Conservation (phyloP, 257 asterid genomes). For the Knoxia roxburghii region DNA sequence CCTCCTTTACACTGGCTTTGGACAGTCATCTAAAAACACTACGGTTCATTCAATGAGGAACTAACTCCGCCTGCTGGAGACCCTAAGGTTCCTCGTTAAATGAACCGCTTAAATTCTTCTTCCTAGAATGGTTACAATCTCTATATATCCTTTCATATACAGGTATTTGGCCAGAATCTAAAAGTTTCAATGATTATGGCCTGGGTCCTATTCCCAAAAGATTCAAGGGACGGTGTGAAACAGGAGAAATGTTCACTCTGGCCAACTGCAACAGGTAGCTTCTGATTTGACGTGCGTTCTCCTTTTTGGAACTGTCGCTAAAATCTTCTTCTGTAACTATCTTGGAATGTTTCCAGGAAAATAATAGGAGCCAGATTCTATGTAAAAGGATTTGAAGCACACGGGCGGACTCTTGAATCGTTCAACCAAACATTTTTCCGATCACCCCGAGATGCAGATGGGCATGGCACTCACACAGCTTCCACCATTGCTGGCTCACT, state of each 20-base stretch:
- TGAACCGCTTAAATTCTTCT: background rate
- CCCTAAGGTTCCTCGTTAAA: too few species aligned
- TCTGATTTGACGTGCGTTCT: background rate
- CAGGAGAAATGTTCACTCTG: slow-evolving; percentile 44
- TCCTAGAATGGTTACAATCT: background rate
- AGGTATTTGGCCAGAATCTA: slow-evolving; percentile 62
- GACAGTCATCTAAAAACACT: too few species aligned
- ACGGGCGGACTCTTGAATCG: slow-evolving; percentile 39
- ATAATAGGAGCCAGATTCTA: slow-evolving; percentile 59
- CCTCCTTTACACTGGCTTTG: too few species aligned
- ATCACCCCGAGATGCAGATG: slow-evolving; percentile 64
- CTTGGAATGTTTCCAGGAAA: slow-evolving; percentile 32
- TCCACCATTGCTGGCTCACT: slow-evolving; percentile 58
- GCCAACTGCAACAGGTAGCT: slow-evolving; percentile 48
- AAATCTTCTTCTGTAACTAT: background rate
- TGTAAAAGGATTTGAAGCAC: slow-evolving; percentile 34
- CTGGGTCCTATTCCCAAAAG: slow-evolving; percentile 43
- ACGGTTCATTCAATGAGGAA: too few species aligned
- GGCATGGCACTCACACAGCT: slow-evolving; percentile 72
- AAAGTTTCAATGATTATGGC: slow-evolving; percentile 45
- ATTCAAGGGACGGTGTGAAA: slow-evolving; percentile 53
- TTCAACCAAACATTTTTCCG: slow-evolving; percentile 29
- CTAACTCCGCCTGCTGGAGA: too few species aligned
- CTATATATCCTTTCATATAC: background rate
- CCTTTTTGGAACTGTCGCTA: too few species aligned